A percentile compares a stretch with the other conserved stretches of the same genome.
Evolutionary conservation across 345 rosid species (phyloP).

Genomic region (Schrenkiella parvula): DNA sequence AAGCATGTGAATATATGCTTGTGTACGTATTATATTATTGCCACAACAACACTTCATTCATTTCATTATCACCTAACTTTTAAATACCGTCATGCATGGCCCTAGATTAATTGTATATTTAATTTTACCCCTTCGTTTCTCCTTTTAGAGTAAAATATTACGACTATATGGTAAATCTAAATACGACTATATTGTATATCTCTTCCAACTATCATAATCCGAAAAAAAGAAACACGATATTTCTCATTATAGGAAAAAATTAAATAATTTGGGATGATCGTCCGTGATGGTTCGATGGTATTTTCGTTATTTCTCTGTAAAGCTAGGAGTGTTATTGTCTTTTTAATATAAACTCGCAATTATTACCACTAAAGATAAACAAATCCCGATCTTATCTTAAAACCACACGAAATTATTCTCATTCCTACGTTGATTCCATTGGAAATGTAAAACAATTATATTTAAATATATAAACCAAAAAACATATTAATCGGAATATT

Average conservation of each 20-base stretch:
- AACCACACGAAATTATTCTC: conserved; percentile 7
- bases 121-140: not conserved
- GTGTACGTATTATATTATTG: conserved; percentile 5
- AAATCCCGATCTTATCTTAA: conserved; percentile 25
- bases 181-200: not conserved
- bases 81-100: conserved; percentile 24
- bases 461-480: not conserved
- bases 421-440: not conserved
- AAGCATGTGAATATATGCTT: conserved; percentile 25
- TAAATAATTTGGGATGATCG: not conserved
- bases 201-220: not conserved
- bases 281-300: not conserved
- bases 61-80: conserved; percentile 18
- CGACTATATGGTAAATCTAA: not conserved
- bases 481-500: not conserved
- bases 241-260: not conserved
- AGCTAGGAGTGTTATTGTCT: not conserved
- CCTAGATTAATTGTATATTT: conserved; percentile 8
- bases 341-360: not conserved
- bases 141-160: not conserved
- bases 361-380: conserved; percentile 7
- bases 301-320: not conserved
- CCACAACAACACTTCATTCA: conserved; percentile 14
- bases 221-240: not conserved
- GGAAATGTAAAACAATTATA: not conserved